Conservation (phyloP, 2,329 filamentous ascomycete species). For the Penicillium corylophilum region DNA sequence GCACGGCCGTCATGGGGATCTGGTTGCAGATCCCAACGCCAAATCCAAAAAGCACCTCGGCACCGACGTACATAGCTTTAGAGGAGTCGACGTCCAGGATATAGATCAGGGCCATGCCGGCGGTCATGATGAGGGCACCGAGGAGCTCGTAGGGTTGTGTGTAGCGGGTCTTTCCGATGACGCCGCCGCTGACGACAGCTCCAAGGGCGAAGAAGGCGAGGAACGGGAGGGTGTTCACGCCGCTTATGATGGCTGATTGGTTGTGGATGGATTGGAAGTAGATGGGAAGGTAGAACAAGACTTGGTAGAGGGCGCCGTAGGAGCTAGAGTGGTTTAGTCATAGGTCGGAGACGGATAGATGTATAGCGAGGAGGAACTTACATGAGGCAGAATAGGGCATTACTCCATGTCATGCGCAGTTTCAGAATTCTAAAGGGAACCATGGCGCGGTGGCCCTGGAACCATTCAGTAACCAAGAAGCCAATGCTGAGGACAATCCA, state of each 20-base stretch:
- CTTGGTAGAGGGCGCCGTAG: slow-evolving; percentile 12
- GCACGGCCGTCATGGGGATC: slow-evolving; percentile 22
- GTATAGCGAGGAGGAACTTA: not conserved
- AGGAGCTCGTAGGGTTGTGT: slow-evolving; percentile 11
- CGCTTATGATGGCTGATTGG: slow-evolving; percentile 15
- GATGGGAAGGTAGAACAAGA: slow-evolving; percentile 24
- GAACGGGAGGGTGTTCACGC: slow-evolving; percentile 24
- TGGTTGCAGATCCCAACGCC: slow-evolving; percentile 26
- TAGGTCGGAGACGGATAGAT: not conserved
- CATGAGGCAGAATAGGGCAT: slow-evolving; percentile 3
- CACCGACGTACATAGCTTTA: slow-evolving; percentile 19
- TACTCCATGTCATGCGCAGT: slow-evolving; percentile 3
- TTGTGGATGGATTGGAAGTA: slow-evolving; percentile 24
- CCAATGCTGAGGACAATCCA: slow-evolving; percentile 19
- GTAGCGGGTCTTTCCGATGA: slow-evolving; percentile 15
- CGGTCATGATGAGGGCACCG: slow-evolving; percentile 3
- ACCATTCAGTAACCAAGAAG: slow-evolving; percentile 18
- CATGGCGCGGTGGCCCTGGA: not conserved
- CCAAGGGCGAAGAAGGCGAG: slow-evolving; percentile 17
- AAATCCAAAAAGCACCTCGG: slow-evolving; percentile 24
- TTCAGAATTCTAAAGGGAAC: not conserved
- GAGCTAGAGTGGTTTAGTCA: slow-evolving; percentile 8
- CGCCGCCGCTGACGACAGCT: slow-evolving; percentile 13
- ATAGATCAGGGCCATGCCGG: slow-evolving; percentile 2
- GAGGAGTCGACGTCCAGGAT: slow-evolving; percentile 8